phyloP scores from a whole-genome alignment of 129 eudicot species.

The Artemisia annua region DNA sequence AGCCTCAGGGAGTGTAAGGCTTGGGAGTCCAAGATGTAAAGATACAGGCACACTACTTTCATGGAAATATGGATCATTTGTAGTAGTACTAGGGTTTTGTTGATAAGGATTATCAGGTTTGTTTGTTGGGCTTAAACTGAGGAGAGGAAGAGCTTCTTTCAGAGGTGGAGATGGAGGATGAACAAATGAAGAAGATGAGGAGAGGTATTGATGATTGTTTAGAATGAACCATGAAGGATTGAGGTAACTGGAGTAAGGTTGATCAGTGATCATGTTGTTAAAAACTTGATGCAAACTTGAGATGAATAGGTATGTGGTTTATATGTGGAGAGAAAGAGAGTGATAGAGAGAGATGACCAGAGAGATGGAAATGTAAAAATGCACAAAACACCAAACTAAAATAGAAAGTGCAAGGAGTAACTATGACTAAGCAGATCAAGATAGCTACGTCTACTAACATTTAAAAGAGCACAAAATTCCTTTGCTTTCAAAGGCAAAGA shows the following conservation, averaged over 20 bases:
- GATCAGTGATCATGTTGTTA: conserved; percentile 23
- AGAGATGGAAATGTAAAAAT: background rate
- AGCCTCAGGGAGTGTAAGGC: conserved; percentile 35
- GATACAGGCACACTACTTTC: conserved; percentile 40
- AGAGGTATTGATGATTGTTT: conserved; percentile 33
- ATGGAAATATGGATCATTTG: conserved; percentile 5
- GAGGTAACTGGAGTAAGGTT: conserved; percentile 42
- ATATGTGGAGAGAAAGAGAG: conserved; percentile 17
- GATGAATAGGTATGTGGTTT: conserved; percentile 23
- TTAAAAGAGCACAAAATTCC: background rate
- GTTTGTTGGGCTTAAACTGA: conserved; percentile 32
- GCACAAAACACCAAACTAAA: background rate
- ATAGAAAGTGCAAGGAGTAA: background rate
- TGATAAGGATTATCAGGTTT: conserved; percentile 5
- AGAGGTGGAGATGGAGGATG: conserved; percentile 32
- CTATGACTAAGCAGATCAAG: background rate
- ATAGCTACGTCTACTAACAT: background rate
- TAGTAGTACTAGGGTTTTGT: conserved; percentile 12
- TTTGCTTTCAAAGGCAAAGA: no score
- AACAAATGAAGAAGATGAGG: conserved; percentile 13
- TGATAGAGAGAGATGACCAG: conserved; percentile 12
- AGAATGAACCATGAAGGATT: conserved; percentile 41
- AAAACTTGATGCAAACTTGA: conserved; percentile 18
- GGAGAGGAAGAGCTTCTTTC: conserved; percentile 61
- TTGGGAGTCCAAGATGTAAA: conserved; percentile 58